Conservation (phyloP, 2,329 filamentous ascomycete species). For the Talaromyces piceae region DNA sequence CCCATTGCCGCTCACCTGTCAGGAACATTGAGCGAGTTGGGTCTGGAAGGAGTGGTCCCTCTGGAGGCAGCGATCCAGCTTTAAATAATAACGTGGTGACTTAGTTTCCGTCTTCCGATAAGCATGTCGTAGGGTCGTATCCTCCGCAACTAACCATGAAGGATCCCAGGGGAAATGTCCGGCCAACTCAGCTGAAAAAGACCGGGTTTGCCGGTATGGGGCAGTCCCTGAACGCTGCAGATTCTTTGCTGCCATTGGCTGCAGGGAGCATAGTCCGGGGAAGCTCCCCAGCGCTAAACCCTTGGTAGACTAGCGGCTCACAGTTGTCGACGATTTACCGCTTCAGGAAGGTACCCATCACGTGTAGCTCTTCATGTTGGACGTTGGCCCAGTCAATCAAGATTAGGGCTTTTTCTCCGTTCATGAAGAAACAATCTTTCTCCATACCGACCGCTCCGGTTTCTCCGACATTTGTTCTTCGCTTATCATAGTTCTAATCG, state of each 20-base stretch:
- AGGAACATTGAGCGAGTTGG: not conserved
- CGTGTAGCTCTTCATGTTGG: not conserved
- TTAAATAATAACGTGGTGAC: not conserved
- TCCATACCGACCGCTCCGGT: not conserved
- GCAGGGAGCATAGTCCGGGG: not conserved
- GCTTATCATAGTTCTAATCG: not conserved
- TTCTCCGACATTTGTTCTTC: not conserved
- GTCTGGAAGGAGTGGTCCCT: not conserved
- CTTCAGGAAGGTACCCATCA: not conserved
- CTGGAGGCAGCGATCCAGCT: not conserved
- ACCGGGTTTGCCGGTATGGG: conserved; percentile 1
- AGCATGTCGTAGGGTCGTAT: not conserved
- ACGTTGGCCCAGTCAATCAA: not conserved
- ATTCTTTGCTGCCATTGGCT: not conserved
- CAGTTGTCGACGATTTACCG: not conserved
- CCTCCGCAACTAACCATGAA: not conserved
- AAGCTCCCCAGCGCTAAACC: not conserved
- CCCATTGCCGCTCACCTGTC: not conserved
- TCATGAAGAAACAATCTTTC: not conserved
- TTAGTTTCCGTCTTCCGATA: not conserved
- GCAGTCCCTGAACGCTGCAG: not conserved
- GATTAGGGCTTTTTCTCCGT: not conserved
- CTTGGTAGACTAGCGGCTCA: not conserved
- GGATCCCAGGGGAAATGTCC: not conserved
- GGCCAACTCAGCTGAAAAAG: not conserved